These are phyloP conservation scores for Pseudogymnoascus sp. DNA, from an alignment of 2,329 filamentous ascomycete species.

Conservation along the genomic window DNA sequence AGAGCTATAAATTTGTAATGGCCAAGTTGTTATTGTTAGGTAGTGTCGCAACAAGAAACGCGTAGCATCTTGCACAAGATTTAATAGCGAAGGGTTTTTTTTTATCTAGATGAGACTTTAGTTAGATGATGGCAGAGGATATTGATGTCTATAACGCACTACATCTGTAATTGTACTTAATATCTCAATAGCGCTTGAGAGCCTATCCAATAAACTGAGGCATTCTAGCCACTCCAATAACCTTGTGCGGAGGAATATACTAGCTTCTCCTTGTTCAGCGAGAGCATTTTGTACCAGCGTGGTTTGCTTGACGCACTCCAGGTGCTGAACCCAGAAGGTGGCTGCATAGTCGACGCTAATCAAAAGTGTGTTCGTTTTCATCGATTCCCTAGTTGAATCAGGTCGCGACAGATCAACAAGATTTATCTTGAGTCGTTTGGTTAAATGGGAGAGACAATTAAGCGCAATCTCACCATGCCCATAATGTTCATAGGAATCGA, in stretches of 20 bases:
- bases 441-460: slow-evolving; percentile 21
- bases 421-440: slow-evolving; percentile 20
- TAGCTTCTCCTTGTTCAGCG: slow-evolving; percentile 10
- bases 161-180: slow-evolving; percentile 15
- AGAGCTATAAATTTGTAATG: slow-evolving; percentile 17
- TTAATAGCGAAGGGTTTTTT: slow-evolving; percentile 12
- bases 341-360: slow-evolving; percentile 21
- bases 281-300: slow-evolving; percentile 9
- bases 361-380: slow-evolving; percentile 11
- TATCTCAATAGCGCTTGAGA: slow-evolving; percentile 15
- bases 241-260: slow-evolving; percentile 18
- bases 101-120: slow-evolving; percentile 12
- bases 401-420: slow-evolving; percentile 18
- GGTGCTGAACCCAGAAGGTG: slow-evolving; percentile 22
- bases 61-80: slow-evolving; percentile 15
- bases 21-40: slow-evolving; percentile 14
- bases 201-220: slow-evolving; percentile 20
- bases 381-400: slow-evolving; percentile 17
- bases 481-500: slow-evolving; percentile 16
- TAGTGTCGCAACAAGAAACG: slow-evolving; percentile 18
- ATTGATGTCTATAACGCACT: slow-evolving; percentile 13
- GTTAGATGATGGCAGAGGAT: slow-evolving; percentile 7
- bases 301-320: slow-evolving; percentile 13
- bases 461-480: slow-evolving; percentile 15
- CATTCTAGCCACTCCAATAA: slow-evolving; percentile 26